These are phyloP conservation scores for Zymoseptoria passerinii DNA, from an alignment of 2,329 filamentous ascomycete genomes.

Conservation along the genomic window DNA sequence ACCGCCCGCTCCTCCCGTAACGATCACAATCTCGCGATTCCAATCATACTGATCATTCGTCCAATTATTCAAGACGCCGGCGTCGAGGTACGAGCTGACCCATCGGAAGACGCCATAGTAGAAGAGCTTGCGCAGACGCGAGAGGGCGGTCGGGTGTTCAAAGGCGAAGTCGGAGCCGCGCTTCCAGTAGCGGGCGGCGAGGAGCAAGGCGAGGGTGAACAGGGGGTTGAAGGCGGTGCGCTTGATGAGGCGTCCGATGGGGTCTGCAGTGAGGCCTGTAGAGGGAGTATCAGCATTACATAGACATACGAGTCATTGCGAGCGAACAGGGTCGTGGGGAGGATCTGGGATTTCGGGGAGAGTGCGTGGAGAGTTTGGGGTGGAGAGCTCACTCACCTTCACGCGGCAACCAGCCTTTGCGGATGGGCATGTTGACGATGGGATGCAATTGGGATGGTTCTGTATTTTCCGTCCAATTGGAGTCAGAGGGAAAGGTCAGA, in stretches of 20 bases:
- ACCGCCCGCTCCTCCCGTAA: conserved; percentile 63
- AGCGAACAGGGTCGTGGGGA: not conserved
- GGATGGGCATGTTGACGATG: not conserved
- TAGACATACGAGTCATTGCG: not conserved
- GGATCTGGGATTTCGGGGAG: too few species aligned
- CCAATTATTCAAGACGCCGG: conserved; percentile 45
- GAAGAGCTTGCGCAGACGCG: conserved; percentile 42
- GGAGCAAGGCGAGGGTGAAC: conserved; percentile 54
- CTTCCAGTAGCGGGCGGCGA: conserved; percentile 56
- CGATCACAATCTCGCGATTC: conserved; percentile 62
- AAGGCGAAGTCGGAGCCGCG: conserved; percentile 48
- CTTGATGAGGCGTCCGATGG: conserved; percentile 49
- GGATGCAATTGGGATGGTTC: not conserved
- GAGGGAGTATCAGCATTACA: not conserved
- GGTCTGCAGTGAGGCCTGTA: conserved; percentile 48
- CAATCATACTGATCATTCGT: conserved; percentile 52
- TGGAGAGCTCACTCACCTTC: conserved; percentile 22
- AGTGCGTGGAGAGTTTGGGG: not conserved
- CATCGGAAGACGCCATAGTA: conserved; percentile 43
- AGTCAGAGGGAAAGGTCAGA: not conserved
- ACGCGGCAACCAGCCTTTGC: conserved; percentile 1
- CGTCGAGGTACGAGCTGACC: conserved; percentile 46
- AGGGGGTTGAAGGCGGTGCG: conserved; percentile 57
- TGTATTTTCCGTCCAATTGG: not conserved
- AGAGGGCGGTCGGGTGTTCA: conserved; percentile 44